These are phyloP conservation scores for Trametes hirsuta DNA, from an alignment of 1,284 basidiomycete species.

Conservation along the genomic window DNA sequence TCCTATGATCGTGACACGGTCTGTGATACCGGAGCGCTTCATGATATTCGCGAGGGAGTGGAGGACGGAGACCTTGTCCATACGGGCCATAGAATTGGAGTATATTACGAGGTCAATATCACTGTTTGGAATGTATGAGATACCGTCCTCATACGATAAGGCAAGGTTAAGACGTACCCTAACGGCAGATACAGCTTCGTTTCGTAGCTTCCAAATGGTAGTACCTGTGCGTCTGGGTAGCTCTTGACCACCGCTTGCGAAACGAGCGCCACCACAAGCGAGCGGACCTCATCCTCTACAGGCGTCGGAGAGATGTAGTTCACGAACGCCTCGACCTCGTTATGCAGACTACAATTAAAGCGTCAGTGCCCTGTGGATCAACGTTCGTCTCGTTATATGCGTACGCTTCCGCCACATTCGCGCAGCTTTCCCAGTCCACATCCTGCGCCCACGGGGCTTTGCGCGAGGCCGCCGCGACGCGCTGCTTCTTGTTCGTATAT, in stretches of 20 bases:
- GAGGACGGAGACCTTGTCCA: constrained; percentile 60
- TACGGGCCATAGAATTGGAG: constrained; percentile 66
- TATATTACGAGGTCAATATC: constrained; percentile 81
- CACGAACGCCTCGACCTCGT: constrained; percentile 85
- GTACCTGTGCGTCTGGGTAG: constrained; percentile 84
- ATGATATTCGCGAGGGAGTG: constrained; percentile 67
- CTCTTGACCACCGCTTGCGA: constrained; percentile 62
- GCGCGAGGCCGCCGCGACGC: constrained; percentile 58
- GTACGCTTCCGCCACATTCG: constrained; percentile 82
- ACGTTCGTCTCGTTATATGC: constrained; percentile 8
- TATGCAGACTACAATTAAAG: constrained; percentile 63
- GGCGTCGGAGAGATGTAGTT: constrained; percentile 87
- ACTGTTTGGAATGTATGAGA: constrained; percentile 37
- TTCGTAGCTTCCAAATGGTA: constrained; percentile 92
- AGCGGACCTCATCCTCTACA: constrained; percentile 84
- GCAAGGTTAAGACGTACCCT: constrained; percentile 60
- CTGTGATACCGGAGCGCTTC: constrained; percentile 61
- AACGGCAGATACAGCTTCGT: constrained; percentile 94
- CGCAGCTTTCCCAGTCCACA: constrained; percentile 81
- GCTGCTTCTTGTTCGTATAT: constrained; percentile 61
- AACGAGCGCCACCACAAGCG: constrained; percentile 78
- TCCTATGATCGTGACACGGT: constrained; percentile 82
- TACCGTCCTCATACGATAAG: not conserved
- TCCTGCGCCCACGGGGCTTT: constrained; percentile 79
- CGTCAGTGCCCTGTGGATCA: constrained; percentile 18